Evolutionary conservation across 176 grass and related monocot species (phyloP), one percentile per base, ranked within the genome.

Genomic region (Rhynchospora breviuscula): DNA sequence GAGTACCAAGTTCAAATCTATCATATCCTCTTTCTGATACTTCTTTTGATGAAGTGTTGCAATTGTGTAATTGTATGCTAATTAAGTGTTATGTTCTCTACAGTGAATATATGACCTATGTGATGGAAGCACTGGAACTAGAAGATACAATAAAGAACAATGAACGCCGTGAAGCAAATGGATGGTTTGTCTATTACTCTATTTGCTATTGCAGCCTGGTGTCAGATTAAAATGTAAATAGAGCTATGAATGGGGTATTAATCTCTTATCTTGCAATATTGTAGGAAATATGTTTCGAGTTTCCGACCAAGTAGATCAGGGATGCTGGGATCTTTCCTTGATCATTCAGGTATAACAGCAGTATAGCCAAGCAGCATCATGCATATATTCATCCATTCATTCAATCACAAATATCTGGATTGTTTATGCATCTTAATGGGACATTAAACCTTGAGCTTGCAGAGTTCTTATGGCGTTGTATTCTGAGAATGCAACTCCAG

Each of bases 71-170:
- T 21, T 71, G 18, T 71, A 71, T 71, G 67, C 51, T 83, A 17
- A 87, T 49, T 74, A n/a, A 47, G 22, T 81, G 83, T 22, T 67
- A 84, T 77, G 81, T 64, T 85, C 74, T 85, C 33, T 89, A 81
- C 91, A 99, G 96, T 86, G 96, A 99, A 86, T 99, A 99, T 85
- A 95, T 90, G 88, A 92, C 86, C 79, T 99, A 88, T 88, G 93
- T 95, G 58, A 89, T 95, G 91, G 93, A 99, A 89, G 96, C 96
- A 47, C 93, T 99, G 40, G 79, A 99, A 76, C 88, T 99, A 83
- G 96, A 99, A 86, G 96, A 99, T 83, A 95, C 91, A 3, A 92
- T 99, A 79, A 99, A 99, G 87, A 99, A 99, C 85, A 90, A 93
- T 86, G 96, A 95, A 69, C 83, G 15, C 59, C 89, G 93, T 70